Evolutionary conservation across 306 rosid genomes (phyloP), one percentile per base, ranked within the genome.

Genomic region (Vachellia collinsii): DNA sequence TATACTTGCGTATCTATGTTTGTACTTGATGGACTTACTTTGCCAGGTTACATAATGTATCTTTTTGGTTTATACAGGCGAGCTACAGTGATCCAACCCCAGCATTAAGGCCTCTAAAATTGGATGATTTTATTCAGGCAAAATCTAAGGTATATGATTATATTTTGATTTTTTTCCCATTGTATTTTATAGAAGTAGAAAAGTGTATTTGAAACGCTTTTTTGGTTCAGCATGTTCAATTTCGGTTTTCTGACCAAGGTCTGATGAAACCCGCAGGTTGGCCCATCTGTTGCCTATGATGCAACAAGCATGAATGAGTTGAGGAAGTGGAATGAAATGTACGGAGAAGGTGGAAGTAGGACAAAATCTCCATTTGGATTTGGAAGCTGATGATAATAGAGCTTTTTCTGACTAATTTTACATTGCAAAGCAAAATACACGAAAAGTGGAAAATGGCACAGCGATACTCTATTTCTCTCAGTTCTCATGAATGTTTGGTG

Each of bases 311-410:
- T 95, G 98, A 95, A 89, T 65, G 99, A 93, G 80, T 83, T 95
- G 73, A 89, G 99, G 84, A 95, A 95, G 81, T 95, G 99, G 99
- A 95, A 93, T 58, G 99, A 95, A 74, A 94, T 91, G 88, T 95
- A 95, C 3, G 99, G 99, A 7, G 99, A 95, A 86, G 97, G 94
- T 5, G 99, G 99, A 62, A 95, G 90, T 81, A 86, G 99, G 89
- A 84, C 87, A 61, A 95, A 90, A 82, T 87, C 99, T 46, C 95
- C 97, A n/a, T 90, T 95, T 29, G 99, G 99, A 69, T 95, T 95
- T 44, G 88, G 93, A 70, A 81, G 78, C 77, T 85, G 85, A 86
- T 70, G 22, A 78, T n/a, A 47, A 62, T 38, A 62, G 17, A 46
- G 67, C 25, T 34, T 25, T 74, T 36, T 63, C 25, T 8, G 16